A percentile compares a stretch with the other conserved stretches of the same genome.
Evolutionary conservation across 1,284 basidiomycete species (phyloP).

Genomic region (Trichosporon coremiiforme): DNA sequence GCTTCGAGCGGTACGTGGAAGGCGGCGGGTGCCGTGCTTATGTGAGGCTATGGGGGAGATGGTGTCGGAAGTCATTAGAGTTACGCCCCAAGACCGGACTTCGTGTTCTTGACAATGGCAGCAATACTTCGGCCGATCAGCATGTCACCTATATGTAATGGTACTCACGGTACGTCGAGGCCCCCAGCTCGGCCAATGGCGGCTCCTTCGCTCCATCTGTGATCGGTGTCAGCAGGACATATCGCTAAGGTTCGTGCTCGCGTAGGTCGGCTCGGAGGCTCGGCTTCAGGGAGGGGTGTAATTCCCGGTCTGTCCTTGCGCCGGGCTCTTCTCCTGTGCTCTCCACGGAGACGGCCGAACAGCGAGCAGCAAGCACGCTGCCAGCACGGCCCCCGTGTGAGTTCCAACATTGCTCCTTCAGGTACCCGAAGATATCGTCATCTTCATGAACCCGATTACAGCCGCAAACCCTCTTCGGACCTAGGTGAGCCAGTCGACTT

Average conservation of each 20-base stretch:
- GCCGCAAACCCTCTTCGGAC: neutral
- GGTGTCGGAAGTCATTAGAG: neutral
- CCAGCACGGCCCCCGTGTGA: neutral
- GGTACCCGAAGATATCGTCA: neutral
- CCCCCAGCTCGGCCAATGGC: constrained; percentile 53
- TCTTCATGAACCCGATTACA: neutral
- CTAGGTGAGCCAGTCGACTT: constrained; percentile 21
- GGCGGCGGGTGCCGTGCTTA: too few relatives aligned
- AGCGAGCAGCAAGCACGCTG: neutral
- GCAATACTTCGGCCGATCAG: constrained; percentile 49
- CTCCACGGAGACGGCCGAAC: neutral
- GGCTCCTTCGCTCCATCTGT: constrained; percentile 54
- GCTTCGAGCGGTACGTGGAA: neutral
- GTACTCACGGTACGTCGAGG: constrained; percentile 54
- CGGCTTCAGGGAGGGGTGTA: neutral
- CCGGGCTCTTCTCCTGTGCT: neutral
- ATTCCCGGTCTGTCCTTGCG: neutral
- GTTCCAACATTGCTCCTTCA: neutral
- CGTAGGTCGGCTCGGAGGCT: neutral
- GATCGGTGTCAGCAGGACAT: neutral
- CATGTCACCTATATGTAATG: neutral
- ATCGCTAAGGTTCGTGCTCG: neutral
- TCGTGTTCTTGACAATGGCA: constrained; percentile 58
- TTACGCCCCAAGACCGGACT: constrained; percentile 54
- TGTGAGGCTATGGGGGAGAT: too few relatives aligned